These are phyloP conservation scores for Aspergillus nanangensis DNA, from an alignment of 495 filamentous ascomycete species.

Conservation along the genomic window DNA sequence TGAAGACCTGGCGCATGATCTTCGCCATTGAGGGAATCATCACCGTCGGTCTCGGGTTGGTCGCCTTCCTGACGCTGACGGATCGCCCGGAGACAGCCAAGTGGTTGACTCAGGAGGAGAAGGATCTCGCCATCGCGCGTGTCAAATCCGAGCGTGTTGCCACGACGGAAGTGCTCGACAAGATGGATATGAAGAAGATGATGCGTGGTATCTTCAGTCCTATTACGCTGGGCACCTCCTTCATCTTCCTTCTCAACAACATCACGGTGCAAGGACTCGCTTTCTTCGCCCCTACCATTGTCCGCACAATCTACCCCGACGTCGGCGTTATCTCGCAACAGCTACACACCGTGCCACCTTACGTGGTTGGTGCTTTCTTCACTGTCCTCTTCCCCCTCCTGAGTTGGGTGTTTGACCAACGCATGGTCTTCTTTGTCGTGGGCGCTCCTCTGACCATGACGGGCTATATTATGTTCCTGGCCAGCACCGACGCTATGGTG, in stretches of 20 bases:
- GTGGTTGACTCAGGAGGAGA: slow-evolving; percentile 63
- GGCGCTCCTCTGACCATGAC: slow-evolving; percentile 53
- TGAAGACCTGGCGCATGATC: slow-evolving; percentile 63
- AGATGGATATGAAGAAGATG: slow-evolving; percentile 39
- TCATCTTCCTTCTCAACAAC: slow-evolving; percentile 52
- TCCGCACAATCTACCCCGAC: slow-evolving; percentile 55
- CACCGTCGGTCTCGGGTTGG: slow-evolving; percentile 52
- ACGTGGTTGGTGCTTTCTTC: slow-evolving; percentile 65
- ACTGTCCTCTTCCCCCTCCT: slow-evolving; percentile 57
- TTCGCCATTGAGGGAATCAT: slow-evolving; percentile 76
- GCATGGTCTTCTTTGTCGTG: slow-evolving; percentile 42
- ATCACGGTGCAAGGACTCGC: slow-evolving; percentile 55
- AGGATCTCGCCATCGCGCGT: slow-evolving; percentile 55
- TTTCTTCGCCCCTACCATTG: slow-evolving; percentile 71
- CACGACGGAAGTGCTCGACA: slow-evolving; percentile 56
- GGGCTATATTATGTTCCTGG: slow-evolving; percentile 72
- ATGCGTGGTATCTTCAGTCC: slow-evolving; percentile 47
- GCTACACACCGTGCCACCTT: slow-evolving; percentile 68
- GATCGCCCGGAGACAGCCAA: slow-evolving; percentile 61
- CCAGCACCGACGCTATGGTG: slow-evolving; percentile 42
- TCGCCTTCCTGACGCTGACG: slow-evolving; percentile 59
- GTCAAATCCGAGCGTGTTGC: slow-evolving; percentile 62
- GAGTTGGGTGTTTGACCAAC: slow-evolving; percentile 54
- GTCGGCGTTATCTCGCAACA: slow-evolving; percentile 53
- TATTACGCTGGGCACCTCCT: slow-evolving; percentile 39